Evolutionary conservation across 345 rosid genomes (phyloP).

Genomic region (Toxicodendron radicans): DNA sequence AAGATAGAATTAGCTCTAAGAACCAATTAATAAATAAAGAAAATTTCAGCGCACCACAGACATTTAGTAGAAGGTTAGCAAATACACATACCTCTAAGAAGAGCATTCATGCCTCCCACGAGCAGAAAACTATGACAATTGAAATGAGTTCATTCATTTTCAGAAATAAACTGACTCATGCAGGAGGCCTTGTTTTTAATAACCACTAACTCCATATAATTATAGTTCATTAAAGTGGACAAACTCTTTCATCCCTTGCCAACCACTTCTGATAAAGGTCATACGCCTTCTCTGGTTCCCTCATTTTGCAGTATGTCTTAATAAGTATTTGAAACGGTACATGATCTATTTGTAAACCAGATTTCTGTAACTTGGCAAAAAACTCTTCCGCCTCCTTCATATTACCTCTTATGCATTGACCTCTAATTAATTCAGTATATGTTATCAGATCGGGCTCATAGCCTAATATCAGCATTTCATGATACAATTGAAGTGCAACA

Average conservation of each 20-base stretch:
- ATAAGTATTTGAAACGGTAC: conserved; percentile 57
- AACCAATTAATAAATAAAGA: neutral
- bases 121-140: neutral
- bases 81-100: neutral
- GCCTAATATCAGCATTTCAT: conserved; percentile 62
- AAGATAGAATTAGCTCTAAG: conserved; percentile 1
- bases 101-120: neutral
- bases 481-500: conserved; percentile 45
- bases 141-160: neutral
- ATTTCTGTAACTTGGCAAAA: conserved; percentile 36
- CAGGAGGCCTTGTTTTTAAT: neutral
- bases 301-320: conserved; percentile 44
- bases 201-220: conserved; percentile 34
- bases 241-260: conserved; percentile 19
- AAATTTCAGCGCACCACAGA: neutral
- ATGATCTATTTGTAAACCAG: conserved; percentile 51
- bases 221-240: conserved; percentile 13
- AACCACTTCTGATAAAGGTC: conserved; percentile 50
- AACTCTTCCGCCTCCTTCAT: conserved; percentile 47
- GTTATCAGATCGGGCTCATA: conserved; percentile 62
- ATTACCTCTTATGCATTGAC: conserved; percentile 47
- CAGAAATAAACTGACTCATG: neutral
- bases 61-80: neutral
- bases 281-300: conserved; percentile 38
- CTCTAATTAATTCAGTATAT: conserved; percentile 64